phyloP scores from a whole-genome alignment of 2,329 filamentous ascomycete genomes.

The Penicillium thymicola region DNA sequence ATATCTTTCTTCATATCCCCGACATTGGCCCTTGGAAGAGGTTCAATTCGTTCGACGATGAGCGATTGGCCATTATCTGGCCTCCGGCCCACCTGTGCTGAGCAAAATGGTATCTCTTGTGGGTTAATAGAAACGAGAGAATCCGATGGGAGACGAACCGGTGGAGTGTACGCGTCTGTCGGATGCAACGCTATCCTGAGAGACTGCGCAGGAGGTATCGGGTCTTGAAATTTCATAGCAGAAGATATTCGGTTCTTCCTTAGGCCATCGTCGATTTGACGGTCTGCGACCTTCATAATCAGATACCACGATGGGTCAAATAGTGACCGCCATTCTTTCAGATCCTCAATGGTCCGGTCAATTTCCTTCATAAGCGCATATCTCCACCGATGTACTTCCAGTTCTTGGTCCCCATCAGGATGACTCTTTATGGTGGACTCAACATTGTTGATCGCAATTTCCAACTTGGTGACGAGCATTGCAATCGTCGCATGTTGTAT shows the following conservation, averaged over 20 bases:
- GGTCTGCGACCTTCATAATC: neutral
- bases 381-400: neutral
- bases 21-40: neutral
- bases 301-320: conserved; percentile 1
- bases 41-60: neutral
- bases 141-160: neutral
- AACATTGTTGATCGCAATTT: neutral
- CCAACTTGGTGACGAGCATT: neutral
- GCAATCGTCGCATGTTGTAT: neutral
- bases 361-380: conserved; percentile 5
- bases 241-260: neutral
- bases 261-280: neutral
- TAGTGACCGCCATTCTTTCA: neutral
- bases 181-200: neutral
- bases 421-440: neutral
- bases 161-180: too few relatives aligned
- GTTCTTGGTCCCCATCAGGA: neutral
- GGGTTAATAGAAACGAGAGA: neutral
- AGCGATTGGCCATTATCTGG: neutral
- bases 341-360: neutral
- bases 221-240: neutral
- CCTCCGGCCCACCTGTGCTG: neutral
- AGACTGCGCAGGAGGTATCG: neutral
- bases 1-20: neutral
- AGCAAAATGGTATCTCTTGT: neutral